Base-by-base conservation (phyloP, 2,329 filamentous ascomycete genomes). In the Alternaria conjuncta region DNA sequence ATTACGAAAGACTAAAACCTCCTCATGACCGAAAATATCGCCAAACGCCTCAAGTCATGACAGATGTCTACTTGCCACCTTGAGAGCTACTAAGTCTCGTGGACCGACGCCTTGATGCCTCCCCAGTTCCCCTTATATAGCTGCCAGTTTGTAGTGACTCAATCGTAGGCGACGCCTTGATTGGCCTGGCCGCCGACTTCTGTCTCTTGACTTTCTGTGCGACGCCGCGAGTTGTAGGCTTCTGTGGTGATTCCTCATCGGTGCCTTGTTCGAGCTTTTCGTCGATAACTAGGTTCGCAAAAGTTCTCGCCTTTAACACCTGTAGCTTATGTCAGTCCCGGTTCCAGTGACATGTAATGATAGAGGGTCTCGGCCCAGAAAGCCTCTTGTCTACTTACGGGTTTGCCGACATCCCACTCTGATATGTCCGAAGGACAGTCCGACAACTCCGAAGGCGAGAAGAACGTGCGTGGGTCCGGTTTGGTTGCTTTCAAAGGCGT, bases 391-490 rank as follows among this genome's bases (percentile, higher is more conserved):
- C 4, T 49, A 51, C 57, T 60, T 59, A 69, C 67, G 41, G 65
- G 36, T 25, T 55, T 45, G 3, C 26, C 12, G 9, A 67, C 30
- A 5, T 69, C 51, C 65, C 59, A 63, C 5, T 67, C 62, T 1
- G 68, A 72, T 18, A 72, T 32, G 25, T 71, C 65, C 12, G 70
- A 71, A 3, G 70, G 70, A 20, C 57, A 70, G 47, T 67, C 65
- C 12, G 70, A 71, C 11, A 72, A 57, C n/a, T 56, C 61, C 7
- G 63, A 60, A 23, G 45, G 20, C 3, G 55, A 49, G n/a, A 46
- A 36, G 9, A 46, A 51, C 15, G 18, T 49, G 41, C 10, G 23
- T 18, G 55, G 9, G 20, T 49, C 59, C 5, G 36, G 15, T 18
- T 20, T 11, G n/a, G 18, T 20, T 11, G 9, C 32, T 26, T 60